Base-by-base conservation (phyloP, 371 early-diverging fungal species). In the Massospora cicadina region DNA sequence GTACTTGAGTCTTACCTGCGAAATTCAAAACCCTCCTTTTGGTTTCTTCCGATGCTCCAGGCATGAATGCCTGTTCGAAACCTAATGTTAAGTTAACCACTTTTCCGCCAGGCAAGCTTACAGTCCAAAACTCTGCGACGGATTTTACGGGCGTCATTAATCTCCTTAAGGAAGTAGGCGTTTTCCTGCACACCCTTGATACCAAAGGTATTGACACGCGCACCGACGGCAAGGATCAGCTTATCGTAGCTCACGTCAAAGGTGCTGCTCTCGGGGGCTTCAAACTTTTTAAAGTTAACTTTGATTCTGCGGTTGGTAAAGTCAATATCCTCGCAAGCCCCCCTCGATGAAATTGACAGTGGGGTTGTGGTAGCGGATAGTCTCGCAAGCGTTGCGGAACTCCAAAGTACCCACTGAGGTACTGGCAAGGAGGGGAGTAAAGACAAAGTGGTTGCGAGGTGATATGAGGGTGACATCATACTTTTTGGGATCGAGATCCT, bases 361-460 rank as follows among this genome's bases (percentile, higher is more conserved):
- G 32, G 77, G 75, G 28, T 78, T 75, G 65, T 82, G 80, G 0
- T 77, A 74, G 29, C 86, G 73, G 1, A 86, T 77, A n/a, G 86
- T 82, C 69, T 89, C 89, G 24, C 81, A 75, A 59, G 86, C 80
- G 65, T 82, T 86, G 63, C 90, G 78, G 70, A 85, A 87, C 70
- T 91, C 91, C 28, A 91, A 77, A 13, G 91, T 90, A 1, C 91
- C 91, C 25, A 90, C 90, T 0, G 86, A 77, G 2, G 85, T 83
- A 65, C 81, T 81, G 24, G 90, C 87, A 54, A 91, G 74, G 60
- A 91, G 69, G 28, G 90, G 90, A 54, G 89, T 90, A 68, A 91
- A 89, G 2, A 88, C 28, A 30, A 60, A 60, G 30, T 60, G 31
- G 31, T 60, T 60, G 21, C 60, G 25, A 28, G 60, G 60, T 7